A percentile compares a stretch with the other conserved stretches of the same genome.
phyloP scores from a whole-genome alignment of 2,329 filamentous ascomycete genomes.

The Penicillium sumatraense region DNA sequence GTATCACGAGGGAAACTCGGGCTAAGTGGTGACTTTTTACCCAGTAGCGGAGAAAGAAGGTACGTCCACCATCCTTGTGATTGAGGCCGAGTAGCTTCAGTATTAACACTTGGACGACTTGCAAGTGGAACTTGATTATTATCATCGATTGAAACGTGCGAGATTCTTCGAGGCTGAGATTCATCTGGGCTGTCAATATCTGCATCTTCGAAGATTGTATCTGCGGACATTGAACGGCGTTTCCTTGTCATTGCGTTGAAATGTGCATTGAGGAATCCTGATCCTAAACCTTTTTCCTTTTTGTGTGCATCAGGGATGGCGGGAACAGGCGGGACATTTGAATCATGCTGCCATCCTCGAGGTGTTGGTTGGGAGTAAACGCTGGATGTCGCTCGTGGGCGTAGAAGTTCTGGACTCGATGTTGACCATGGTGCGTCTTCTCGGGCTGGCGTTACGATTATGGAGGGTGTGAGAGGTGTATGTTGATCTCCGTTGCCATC shows the following conservation, averaged over 20 bases:
- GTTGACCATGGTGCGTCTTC: slow-evolving; percentile 44
- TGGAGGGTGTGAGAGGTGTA: slow-evolving; percentile 50
- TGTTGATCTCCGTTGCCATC: slow-evolving; percentile 35
- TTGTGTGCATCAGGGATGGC: slow-evolving; percentile 42
- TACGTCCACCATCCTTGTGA: slow-evolving; percentile 58
- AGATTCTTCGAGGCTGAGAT: neutral
- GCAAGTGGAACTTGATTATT: slow-evolving; percentile 33
- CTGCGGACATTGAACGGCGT: slow-evolving; percentile 37
- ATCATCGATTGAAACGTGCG: slow-evolving; percentile 7
- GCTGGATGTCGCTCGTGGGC: slow-evolving; percentile 45
- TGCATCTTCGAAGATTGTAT: slow-evolving; percentile 43
- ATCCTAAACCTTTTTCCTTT: slow-evolving; percentile 16
- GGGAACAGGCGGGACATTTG: slow-evolving; percentile 46
- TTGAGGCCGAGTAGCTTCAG: slow-evolving; percentile 41
- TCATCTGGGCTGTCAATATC: slow-evolving; percentile 21
- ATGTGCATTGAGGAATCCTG: slow-evolving; percentile 19
- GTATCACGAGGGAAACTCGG: slow-evolving; percentile 25
- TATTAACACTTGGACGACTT: slow-evolving; percentile 41
- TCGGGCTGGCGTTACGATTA: slow-evolving; percentile 51
- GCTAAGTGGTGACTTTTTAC: slow-evolving; percentile 32
- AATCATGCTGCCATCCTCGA: slow-evolving; percentile 26
- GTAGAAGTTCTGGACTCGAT: slow-evolving; percentile 27
- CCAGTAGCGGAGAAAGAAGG: slow-evolving; percentile 50
- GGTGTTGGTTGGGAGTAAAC: slow-evolving; percentile 50
- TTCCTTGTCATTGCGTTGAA: slow-evolving; percentile 27